Conservation (phyloP, 371 early-diverging fungal genomes). For the Choanephora cucurbitarum region DNA sequence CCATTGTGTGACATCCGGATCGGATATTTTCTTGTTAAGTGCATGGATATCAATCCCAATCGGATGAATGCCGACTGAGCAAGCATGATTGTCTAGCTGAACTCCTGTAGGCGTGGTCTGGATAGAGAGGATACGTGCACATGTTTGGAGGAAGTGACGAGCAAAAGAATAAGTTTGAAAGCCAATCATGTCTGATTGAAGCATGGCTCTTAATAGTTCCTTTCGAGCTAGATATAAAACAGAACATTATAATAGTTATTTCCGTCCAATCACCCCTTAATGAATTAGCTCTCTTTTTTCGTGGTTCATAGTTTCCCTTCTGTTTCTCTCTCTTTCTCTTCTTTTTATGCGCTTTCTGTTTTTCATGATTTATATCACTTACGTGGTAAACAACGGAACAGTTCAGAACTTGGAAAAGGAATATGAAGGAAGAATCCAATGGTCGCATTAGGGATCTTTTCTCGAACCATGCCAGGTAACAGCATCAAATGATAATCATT, state of each 20-base stretch:
- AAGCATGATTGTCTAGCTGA: constrained; percentile 77
- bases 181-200: constrained; percentile 84
- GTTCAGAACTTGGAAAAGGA: constrained; percentile 93
- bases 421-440: constrained; percentile 97
- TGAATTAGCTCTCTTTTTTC: no score
- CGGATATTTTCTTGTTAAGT: constrained; percentile 58
- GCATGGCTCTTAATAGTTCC: constrained; percentile 83
- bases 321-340: no score
- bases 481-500: constrained; percentile 98
- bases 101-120: constrained; percentile 84
- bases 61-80: constrained; percentile 89
- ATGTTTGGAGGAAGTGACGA: constrained; percentile 88
- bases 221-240: constrained; percentile 52
- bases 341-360: no score
- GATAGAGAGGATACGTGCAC: constrained; percentile 80
- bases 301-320: no score
- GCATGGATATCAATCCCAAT: constrained; percentile 83
- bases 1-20: constrained; percentile 74
- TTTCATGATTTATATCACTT: constrained; percentile 39
- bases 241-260: neutral
- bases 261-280: no score
- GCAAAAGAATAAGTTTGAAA: constrained; percentile 95
- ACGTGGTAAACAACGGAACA: constrained; percentile 88
- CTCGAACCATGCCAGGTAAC: constrained; percentile 86
- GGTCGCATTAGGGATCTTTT: constrained; percentile 71